Percentiles rank a stretch among this genome's conserved stretches.
phyloP scores from a whole-genome alignment of 352 stramenopile species.

The Phytophthora uliginosa region DNA sequence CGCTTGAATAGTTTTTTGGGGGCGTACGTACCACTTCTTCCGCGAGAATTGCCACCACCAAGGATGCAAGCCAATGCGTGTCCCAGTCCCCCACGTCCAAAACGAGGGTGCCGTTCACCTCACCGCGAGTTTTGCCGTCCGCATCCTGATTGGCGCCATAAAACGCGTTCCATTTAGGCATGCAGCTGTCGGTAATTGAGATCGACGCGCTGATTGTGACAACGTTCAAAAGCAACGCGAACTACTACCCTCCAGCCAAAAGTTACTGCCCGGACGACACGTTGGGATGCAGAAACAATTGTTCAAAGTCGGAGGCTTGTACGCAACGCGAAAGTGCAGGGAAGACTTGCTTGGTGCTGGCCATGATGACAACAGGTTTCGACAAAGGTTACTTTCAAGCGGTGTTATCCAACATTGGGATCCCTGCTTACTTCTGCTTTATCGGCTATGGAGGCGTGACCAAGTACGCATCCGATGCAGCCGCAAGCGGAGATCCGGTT shows the following conservation, averaged over 20 bases:
- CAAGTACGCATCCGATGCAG: slow-evolving; percentile 44
- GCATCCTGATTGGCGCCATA: slow-evolving; percentile 32
- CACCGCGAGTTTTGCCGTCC: slow-evolving; percentile 17
- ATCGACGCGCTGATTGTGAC: slow-evolving; percentile 41
- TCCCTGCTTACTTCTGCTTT: slow-evolving; percentile 79
- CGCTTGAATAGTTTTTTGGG: not conserved
- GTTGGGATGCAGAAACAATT: slow-evolving; percentile 60
- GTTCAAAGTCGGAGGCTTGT: slow-evolving; percentile 54
- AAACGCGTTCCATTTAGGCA: slow-evolving; percentile 14
- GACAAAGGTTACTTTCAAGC: slow-evolving; percentile 61
- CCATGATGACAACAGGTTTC: slow-evolving; percentile 56
- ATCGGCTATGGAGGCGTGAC: slow-evolving; percentile 50
- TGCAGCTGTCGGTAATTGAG: not conserved
- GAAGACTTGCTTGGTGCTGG: slow-evolving; percentile 56
- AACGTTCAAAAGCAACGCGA: slow-evolving; percentile 36
- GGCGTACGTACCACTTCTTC: slow-evolving; percentile 41
- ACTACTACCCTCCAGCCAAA: slow-evolving; percentile 42
- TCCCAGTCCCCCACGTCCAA: slow-evolving; percentile 50
- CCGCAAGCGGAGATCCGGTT: slow-evolving; percentile 31
- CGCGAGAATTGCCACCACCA: slow-evolving; percentile 59
- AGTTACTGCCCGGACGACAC: slow-evolving; percentile 39
- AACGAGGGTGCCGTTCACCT: slow-evolving; percentile 35
- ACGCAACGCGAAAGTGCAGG: slow-evolving; percentile 38
- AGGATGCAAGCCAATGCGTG: slow-evolving; percentile 47
- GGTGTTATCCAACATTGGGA: slow-evolving; percentile 51